Conservation (phyloP, 345 rosid species). For the Durio zibethinus region DNA sequence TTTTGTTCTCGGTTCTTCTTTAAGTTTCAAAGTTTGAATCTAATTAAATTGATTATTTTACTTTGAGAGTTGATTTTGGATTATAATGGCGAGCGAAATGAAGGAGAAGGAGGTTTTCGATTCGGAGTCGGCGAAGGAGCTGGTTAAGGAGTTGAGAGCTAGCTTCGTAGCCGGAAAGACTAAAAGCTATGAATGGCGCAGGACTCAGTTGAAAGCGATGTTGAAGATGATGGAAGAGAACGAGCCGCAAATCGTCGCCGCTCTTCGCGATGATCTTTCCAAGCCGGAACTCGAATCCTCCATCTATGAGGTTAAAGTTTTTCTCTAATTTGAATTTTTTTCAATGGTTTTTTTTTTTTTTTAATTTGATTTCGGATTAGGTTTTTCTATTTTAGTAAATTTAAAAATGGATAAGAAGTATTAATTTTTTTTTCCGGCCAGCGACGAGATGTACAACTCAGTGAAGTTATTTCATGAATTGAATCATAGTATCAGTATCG, state of each 20-base stretch:
- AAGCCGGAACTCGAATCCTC: conserved; percentile 77
- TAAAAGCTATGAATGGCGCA: conserved; percentile 68
- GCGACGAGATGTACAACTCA: not conserved
- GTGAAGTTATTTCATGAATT: not conserved
- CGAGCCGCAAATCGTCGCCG: conserved; percentile 63
- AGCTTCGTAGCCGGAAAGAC: conserved; percentile 61
- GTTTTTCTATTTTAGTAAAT: not conserved
- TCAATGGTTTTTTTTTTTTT: not conserved
- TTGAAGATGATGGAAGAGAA: conserved; percentile 49
- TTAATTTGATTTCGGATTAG: not conserved
- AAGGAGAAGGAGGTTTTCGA: conserved; percentile 33
- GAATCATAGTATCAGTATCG: not conserved
- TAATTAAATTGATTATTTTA: not conserved
- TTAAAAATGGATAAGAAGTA: not conserved
- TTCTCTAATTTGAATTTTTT: not conserved
- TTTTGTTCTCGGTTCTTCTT: not conserved
- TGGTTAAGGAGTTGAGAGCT: conserved; percentile 51
- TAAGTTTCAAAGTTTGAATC: not conserved
- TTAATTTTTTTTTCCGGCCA: no score
- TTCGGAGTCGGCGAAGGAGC: conserved; percentile 37
- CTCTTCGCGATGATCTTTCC: conserved; percentile 69
- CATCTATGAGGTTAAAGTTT: conserved; percentile 57
- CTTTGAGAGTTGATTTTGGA: not conserved
- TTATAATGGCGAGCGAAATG: conserved; percentile 28
- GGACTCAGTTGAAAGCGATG: conserved; percentile 55